Percentiles rank a stretch among this genome's conserved stretches.
These are phyloP conservation scores for Penicillium concentricum DNA, from an alignment of 2,329 filamentous ascomycete genomes.

Conservation along the genomic window DNA sequence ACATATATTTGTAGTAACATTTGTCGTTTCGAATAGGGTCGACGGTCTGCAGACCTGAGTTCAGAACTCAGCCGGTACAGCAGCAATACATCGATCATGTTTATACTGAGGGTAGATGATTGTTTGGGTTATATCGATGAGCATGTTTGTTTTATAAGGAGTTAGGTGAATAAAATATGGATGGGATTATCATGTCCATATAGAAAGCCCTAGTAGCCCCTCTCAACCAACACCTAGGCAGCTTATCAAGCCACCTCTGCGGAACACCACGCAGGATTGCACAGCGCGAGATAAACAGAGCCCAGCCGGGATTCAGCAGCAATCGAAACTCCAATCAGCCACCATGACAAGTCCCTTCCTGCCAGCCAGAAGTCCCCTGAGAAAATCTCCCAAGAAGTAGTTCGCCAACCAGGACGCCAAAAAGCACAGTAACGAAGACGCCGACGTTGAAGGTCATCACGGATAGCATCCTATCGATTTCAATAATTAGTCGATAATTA, in stretches of 20 bases:
- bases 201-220: not conserved
- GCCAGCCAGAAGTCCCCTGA: not conserved
- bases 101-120: not conserved
- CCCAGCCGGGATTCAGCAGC: too few species aligned
- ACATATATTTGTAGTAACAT: not conserved
- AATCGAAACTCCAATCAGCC: not conserved
- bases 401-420: constrained; percentile 1
- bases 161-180: not conserved
- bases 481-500: not conserved
- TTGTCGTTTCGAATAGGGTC: not conserved
- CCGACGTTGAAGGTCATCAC: constrained; percentile 8
- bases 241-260: not conserved
- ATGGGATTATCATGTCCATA: not conserved
- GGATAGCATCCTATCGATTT: constrained; percentile 1
- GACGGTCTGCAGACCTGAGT: not conserved
- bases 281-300: not conserved
- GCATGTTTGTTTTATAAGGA: not conserved
- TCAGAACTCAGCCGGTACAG: not conserved
- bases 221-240: not conserved
- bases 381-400: constrained; percentile 3
- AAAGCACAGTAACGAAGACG: not conserved
- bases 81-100: not conserved
- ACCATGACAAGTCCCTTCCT: not conserved
- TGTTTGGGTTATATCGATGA: not conserved
- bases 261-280: too few species aligned